phyloP scores from a whole-genome alignment of 768 basidiomycete species.

The Tricholoma flavovirens region DNA sequence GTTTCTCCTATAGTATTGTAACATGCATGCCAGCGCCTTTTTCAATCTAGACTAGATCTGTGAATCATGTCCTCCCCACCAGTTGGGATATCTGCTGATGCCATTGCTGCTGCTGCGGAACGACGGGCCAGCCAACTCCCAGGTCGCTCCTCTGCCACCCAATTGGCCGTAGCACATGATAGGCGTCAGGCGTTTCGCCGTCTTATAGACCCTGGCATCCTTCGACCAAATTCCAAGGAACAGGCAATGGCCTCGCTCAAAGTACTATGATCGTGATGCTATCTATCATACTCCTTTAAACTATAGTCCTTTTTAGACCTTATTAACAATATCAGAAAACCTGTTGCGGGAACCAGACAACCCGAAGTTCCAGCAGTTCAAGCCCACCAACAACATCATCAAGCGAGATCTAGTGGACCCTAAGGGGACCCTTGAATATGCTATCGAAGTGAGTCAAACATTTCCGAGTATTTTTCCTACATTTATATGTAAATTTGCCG shows the following conservation, averaged over 20 bases:
- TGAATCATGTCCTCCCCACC: conserved; percentile 8
- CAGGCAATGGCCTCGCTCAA: conserved; percentile 57
- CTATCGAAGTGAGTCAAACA: conserved; percentile 56
- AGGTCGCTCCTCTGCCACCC: conserved; percentile 30
- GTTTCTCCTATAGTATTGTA: no score
- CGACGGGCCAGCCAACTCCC: conserved; percentile 32
- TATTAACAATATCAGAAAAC: conserved; percentile 67
- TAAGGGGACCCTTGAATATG: conserved; percentile 76
- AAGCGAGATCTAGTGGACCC: conserved; percentile 62
- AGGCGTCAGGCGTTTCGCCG: conserved; percentile 68
- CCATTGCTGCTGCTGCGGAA: conserved; percentile 40
- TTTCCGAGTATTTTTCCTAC: conserved; percentile 2
- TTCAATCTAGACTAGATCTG: no score
- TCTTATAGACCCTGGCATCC: conserved; percentile 73
- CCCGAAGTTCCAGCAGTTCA: conserved; percentile 68
- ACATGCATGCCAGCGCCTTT: no score
- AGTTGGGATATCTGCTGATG: conserved; percentile 7
- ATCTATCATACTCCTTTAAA: conserved; percentile 14
- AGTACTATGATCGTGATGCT: conserved; percentile 34
- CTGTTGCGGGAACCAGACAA: conserved; percentile 69
- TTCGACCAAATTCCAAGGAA: conserved; percentile 61
- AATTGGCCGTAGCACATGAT: conserved; percentile 50
- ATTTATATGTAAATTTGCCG: conserved; percentile 8
- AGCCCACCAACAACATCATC: conserved; percentile 66
- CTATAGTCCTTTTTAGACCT: conserved; percentile 40